Evolutionary conservation across 257 asterid species (phyloP).

Genomic region (Gentiana macrophylla): DNA sequence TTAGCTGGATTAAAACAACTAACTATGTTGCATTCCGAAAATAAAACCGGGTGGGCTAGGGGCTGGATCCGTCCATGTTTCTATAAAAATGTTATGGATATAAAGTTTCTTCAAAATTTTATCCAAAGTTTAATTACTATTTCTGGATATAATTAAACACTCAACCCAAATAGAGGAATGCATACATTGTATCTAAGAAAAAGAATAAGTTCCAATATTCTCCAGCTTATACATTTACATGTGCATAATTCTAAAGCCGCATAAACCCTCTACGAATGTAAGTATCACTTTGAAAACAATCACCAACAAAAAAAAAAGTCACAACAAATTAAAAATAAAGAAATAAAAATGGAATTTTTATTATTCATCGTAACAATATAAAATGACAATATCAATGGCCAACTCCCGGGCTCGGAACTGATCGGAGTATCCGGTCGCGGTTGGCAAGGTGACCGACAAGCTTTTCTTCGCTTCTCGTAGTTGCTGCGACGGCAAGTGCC

Average conservation of each 20-base stretch:
- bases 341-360: too few relatives aligned
- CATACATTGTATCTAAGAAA: not conserved
- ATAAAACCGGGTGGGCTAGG: too few relatives aligned
- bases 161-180: conserved; percentile 8
- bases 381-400: conserved; percentile 29
- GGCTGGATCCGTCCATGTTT: too few relatives aligned
- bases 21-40: too few relatives aligned
- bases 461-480: conserved; percentile 14
- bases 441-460: conserved; percentile 46
- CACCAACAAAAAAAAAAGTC: not conserved
- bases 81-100: too few relatives aligned
- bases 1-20: too few relatives aligned
- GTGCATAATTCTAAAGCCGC: not conserved
- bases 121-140: too few relatives aligned
- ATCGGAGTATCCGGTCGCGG: conserved; percentile 43
- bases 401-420: conserved; percentile 74
- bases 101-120: too few relatives aligned
- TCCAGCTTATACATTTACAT: conserved; percentile 10
- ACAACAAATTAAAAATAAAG: not conserved
- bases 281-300: not conserved
- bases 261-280: too few relatives aligned
- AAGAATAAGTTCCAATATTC: not conserved
- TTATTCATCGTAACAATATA: not conserved
- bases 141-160: too few relatives aligned
- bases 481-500: conserved; percentile 25